Evolutionary conservation across 768 basidiomycete genomes (phyloP), one percentile per base, ranked within the genome.

Genomic region (Mycena vulgaris): DNA sequence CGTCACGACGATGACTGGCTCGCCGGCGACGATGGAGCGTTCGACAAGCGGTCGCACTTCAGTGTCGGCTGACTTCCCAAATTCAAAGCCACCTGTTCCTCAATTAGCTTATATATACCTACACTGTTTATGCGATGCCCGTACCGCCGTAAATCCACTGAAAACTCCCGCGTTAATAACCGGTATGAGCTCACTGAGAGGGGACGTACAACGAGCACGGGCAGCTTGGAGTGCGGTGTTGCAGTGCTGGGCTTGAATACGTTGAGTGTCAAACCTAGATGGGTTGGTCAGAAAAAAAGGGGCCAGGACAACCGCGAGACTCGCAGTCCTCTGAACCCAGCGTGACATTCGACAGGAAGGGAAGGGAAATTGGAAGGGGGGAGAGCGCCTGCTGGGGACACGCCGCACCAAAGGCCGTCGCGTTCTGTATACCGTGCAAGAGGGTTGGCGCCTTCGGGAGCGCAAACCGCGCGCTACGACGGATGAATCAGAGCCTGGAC

Each of bases 381-480:
- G 31, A 23, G 27, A 56, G 11, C 2, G 59, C 63, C 17, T 70
- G 69, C 30, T 70, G 69, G 23, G 69, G 53, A 25, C 53, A 87
- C 4, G 84, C 78, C 31, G 80, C 69, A 16, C 85, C 83, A 60
- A 78, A 84, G 1, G 66, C 53, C 0, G 77, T 79, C 14, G 83
- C 85, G n/a, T 79, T 74, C n/a, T 78, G 76, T 4, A 81, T 72
- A 10, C 83, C 82, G 1, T 62, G 74, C 71, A 84, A 79, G 0
- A 76, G 60, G 19, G 73, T 71, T 16, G 79, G 80, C 21, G 75
- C 53, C 21, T 74, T 57, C 10, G 86, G 83, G 14, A 61, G 76
- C 25, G 72, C 78, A 64, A 86, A 85, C 1, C 85, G 84, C 3
- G 78, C 75, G 10, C 82, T 72, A 25, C 76, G 77, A n/a, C n/a